Conservation (phyloP, 2,329 filamentous ascomycete genomes). For the Ophiostoma quercus region DNA sequence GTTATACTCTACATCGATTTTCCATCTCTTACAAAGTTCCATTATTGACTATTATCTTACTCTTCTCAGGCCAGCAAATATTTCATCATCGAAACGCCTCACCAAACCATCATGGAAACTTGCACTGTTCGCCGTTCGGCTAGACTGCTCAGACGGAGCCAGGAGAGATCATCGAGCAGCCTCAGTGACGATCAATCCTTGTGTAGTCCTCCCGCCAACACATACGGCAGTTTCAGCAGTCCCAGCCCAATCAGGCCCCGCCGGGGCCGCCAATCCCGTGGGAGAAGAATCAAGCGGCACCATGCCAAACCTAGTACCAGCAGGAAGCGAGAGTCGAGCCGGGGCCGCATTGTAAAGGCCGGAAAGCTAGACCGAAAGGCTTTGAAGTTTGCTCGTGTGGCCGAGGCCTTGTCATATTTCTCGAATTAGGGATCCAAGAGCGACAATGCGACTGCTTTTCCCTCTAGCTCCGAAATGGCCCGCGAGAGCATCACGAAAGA, state of each 20-base stretch:
- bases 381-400: neutral
- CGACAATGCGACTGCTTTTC: neutral
- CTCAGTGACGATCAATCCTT: neutral
- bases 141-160: constrained; percentile 3
- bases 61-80: neutral
- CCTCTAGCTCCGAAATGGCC: neutral
- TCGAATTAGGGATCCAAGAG: neutral
- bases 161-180: neutral
- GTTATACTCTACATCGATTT: neutral
- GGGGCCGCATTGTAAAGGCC: neutral
- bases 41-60: neutral
- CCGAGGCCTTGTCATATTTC: neutral
- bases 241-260: neutral
- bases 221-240: neutral
- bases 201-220: too few relatives aligned
- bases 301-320: neutral
- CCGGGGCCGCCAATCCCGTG: neutral
- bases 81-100: neutral
- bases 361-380: neutral
- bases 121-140: neutral
- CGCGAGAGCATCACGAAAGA: neutral
- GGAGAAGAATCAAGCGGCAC: neutral
- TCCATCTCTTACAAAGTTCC: neutral
- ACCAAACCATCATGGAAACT: neutral
- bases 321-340: neutral